Evolutionary conservation across 169 alveolate genomes (phyloP), one percentile per base, ranked within the genome.

Genomic region (Eimeria brunetti): DNA sequence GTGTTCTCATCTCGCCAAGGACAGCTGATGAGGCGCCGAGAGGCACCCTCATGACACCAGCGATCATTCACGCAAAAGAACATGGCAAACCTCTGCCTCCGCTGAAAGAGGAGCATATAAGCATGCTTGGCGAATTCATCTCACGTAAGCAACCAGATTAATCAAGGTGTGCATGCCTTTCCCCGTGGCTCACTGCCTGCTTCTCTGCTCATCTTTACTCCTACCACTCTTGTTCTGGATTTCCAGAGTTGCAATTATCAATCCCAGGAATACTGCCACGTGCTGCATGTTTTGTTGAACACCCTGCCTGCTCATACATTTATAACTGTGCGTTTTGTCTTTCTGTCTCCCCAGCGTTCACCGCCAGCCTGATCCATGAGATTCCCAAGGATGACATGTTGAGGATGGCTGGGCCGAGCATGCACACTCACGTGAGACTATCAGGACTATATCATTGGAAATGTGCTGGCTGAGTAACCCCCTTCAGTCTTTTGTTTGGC

Each of bases 11-110:
- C 16, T 58, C 91, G 30, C 38, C 78, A 14, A 24, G 49, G 18
- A 58, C 71, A n/a, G 49, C 14, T 7, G 71, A 56, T 53, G 91
- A 84, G 78, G 58, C 36, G 78, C 91, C 71, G n/a, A 36, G 36
- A 22, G 91, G 91, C 56, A 27, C 16, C 9, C 56, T 84, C 76
- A 84, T 60, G 56, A 84, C 91, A 53, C 91, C 91, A 56, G 91
- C 64, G 51, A 84, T 84, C 53, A 84, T 84, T 58, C 20, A 20
- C 36, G 91, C 91, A 53, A 84, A 84, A 24, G 56, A 64, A 27
- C 75, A 56, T 14, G 91, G 91, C 56, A 84, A 30, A 20, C 27
- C 91, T 53, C 56, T 84, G 38, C 91, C 91, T 14, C 91, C 91
- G 14, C 24, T 84, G 44, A 84, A 58, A 58, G 91, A 84, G 78